Evolutionary conservation across 257 asterid genomes (phyloP).

Genomic region (Solanum phureja): DNA sequence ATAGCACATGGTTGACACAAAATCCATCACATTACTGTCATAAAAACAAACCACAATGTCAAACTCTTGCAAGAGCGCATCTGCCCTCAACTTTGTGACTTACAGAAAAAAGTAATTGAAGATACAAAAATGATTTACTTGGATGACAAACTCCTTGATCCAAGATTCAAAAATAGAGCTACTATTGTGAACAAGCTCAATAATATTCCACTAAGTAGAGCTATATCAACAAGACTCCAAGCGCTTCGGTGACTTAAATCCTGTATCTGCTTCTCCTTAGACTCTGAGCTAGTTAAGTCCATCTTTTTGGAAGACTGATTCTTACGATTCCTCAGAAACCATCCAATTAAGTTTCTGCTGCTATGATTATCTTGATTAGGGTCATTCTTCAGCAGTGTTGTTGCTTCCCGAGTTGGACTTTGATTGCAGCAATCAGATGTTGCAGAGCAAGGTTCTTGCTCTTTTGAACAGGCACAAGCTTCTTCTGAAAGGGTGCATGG

Average conservation of each 20-base stretch:
- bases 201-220: constrained; percentile 47
- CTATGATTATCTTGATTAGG: constrained; percentile 10
- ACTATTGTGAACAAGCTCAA: constrained; percentile 47
- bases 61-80: not conserved
- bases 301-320: constrained; percentile 17
- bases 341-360: constrained; percentile 31
- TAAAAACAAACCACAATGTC: not conserved
- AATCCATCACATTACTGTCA: not conserved
- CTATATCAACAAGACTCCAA: constrained; percentile 48
- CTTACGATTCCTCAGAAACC: constrained; percentile 59
- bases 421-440: constrained; percentile 30
- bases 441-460: constrained; percentile 44
- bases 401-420: constrained; percentile 8
- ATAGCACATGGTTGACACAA: not conserved
- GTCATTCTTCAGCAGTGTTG: constrained; percentile 14
- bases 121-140: not conserved
- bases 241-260: not conserved
- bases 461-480: constrained; percentile 46
- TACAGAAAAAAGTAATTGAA: not conserved
- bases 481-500: constrained; percentile 29
- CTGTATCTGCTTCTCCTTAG: constrained; percentile 19
- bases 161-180: constrained; percentile 32
- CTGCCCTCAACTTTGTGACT: not conserved
- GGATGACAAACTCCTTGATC: constrained; percentile 16
- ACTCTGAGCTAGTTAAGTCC: constrained; percentile 13